Evolutionary conservation across 2,329 filamentous ascomycete species (phyloP).

Genomic region (Curvularia lunata): DNA sequence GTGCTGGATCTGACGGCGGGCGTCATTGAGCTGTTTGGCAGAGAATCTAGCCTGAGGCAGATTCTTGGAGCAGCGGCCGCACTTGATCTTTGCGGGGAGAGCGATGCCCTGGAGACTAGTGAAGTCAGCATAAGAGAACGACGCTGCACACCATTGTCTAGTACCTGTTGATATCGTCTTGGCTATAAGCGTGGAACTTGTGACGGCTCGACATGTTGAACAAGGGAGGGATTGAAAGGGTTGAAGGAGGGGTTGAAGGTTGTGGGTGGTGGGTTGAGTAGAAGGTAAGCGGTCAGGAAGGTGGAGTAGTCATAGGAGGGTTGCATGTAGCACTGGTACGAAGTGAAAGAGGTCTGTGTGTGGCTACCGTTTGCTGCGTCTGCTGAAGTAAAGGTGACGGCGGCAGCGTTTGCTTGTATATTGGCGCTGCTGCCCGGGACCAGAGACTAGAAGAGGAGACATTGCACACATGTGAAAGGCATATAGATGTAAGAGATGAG

Average conservation of each 20-base stretch:
- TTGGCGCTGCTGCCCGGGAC: neutral
- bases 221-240: neutral
- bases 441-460: neutral
- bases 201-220: constrained; percentile 9
- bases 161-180: constrained; percentile 23
- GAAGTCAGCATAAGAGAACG: neutral
- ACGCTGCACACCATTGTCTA: neutral
- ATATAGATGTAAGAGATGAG: neutral
- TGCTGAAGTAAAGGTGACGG: constrained; percentile 11
- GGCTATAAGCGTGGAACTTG: constrained; percentile 17
- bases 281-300: neutral
- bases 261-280: neutral
- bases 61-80: constrained; percentile 54
- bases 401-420: constrained; percentile 4
- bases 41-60: constrained; percentile 52
- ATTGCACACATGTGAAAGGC: neutral
- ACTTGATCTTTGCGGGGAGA: constrained; percentile 50
- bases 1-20: constrained; percentile 26
- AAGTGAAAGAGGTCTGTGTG: constrained; percentile 2
- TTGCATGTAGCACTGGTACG: no score
- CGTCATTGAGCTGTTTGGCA: constrained; percentile 54
- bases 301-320: neutral
- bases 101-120: constrained; percentile 27
- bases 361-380: neutral
- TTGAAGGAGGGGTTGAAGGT: neutral